A percentile compares a stretch with the other conserved stretches of the same genome.
These are phyloP conservation scores for Fremontodendron californicum DNA, from an alignment of 345 rosid genomes.

Conservation along the genomic window DNA sequence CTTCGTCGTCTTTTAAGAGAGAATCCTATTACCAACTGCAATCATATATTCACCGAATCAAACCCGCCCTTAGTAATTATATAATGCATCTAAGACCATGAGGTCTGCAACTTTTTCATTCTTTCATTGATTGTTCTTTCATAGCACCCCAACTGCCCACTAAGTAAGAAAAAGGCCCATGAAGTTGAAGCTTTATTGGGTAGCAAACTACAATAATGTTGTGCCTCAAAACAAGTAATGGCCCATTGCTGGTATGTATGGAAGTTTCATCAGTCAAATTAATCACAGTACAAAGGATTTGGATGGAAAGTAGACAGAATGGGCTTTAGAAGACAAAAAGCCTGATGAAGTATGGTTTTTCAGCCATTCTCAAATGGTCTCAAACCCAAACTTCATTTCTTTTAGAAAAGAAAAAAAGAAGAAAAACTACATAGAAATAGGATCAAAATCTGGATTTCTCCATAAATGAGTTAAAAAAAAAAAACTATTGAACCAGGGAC, in stretches of 20 bases:
- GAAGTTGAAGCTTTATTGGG: no score
- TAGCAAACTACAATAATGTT: no score
- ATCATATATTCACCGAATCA: no score
- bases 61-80: no score
- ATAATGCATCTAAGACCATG: no score
- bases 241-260: not conserved
- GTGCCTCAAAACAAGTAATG: no score
- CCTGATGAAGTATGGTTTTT: not conserved
- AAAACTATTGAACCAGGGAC: not conserved
- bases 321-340: not conserved
- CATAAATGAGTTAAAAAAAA: not conserved
- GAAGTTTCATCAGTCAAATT: not conserved
- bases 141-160: no score
- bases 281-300: not conserved
- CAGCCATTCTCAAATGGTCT: not conserved
- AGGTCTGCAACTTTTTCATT: no score
- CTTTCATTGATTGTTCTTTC: no score
- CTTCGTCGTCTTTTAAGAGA: no score
- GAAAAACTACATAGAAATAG: not conserved
- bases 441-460: not conserved
- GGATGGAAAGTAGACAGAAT: not conserved
- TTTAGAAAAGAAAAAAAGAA: not conserved
- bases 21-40: no score
- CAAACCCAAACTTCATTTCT: not conserved
- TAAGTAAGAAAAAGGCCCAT: no score